A percentile compares a stretch with the other conserved stretches of the same genome.
phyloP scores from a whole-genome alignment of 164 flowering plant genomes.

The Aristolochia fimbriata region DNA sequence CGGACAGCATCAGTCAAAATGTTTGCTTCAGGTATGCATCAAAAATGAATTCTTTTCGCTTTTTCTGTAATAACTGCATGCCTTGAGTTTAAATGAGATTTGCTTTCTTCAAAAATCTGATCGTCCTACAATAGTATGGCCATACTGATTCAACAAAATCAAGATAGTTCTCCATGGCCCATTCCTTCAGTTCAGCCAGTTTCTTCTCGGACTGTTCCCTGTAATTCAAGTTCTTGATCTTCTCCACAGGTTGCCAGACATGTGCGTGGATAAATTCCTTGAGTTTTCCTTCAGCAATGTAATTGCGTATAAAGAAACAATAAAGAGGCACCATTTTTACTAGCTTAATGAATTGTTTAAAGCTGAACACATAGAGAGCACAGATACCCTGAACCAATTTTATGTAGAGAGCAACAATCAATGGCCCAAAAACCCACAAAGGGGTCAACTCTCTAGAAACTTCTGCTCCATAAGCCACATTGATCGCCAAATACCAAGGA shows the following conservation, averaged over 20 bases:
- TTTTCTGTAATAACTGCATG: too few relatives aligned
- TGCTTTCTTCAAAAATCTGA: slow-evolving; percentile 74
- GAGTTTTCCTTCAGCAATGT: slow-evolving; percentile 42
- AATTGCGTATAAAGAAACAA: slow-evolving; percentile 23
- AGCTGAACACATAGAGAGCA: slow-evolving; percentile 54
- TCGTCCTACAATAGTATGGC: slow-evolving; percentile 73
- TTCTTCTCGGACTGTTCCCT: slow-evolving; percentile 25
- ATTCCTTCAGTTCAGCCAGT: slow-evolving; percentile 31
- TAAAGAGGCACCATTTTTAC: slow-evolving; percentile 43
- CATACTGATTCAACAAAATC: slow-evolving; percentile 66
- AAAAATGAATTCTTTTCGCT: too few relatives aligned
- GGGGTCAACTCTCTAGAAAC: slow-evolving; percentile 80
- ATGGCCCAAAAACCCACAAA: slow-evolving; percentile 76
- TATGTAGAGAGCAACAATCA: slow-evolving; percentile 57
- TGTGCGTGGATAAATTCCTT: slow-evolving; percentile 24
- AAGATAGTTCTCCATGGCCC: slow-evolving; percentile 49
- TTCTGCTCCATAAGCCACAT: slow-evolving; percentile 51
- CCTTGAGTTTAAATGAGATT: slow-evolving; percentile 37
- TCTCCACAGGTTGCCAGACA: slow-evolving; percentile 39
- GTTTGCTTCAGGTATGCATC: too few relatives aligned
- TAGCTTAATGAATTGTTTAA: slow-evolving; percentile 43
- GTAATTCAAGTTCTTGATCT: slow-evolving; percentile 40
- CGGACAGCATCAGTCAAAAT: too few relatives aligned
- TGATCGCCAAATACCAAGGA: slow-evolving; percentile 52
- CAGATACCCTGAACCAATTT: slow-evolving; percentile 45